Base-by-base conservation (phyloP, 2,329 filamentous ascomycete genomes). In the Fusarium palustre region DNA sequence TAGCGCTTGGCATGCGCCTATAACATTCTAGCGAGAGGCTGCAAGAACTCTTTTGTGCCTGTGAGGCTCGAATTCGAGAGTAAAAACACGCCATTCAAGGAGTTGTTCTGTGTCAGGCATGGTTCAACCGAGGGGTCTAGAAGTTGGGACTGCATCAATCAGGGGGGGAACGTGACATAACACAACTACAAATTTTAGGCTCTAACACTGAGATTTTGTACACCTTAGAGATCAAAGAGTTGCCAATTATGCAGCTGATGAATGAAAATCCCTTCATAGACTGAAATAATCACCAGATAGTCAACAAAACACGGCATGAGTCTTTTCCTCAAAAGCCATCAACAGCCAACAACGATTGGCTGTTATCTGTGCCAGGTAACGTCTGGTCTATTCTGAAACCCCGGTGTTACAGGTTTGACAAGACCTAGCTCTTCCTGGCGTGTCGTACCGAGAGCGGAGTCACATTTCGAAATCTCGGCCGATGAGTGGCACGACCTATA, bases 371-470 rank as follows among this genome's bases (percentile, higher is more conserved):
- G 24, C 31, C 52, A 48, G 41, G 22, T 41, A 41, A 36, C 55
- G 48, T 64, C 68, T 57, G 48, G 33, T 38, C 48, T 48, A 34
- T 54, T 72, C 64, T 70, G 68, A 67, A 68, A 71, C 70, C 72
- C 66, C 70, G 55, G 55, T 73, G 72, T 74, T 74, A 71, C 72
- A 74, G 72, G 72, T 74, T 63, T 57, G 59, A 66, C 62, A 64
- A 54, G 67, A 61, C 71, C 59, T 64, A 64, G 55, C 41, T 65
- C 55, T 42, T 50, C 71, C 60, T 64, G 68, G 34, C 47, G 59
- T 24, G 70, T 74, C 46, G 59, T 47, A 71, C 49, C 66, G 50
- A 53, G n/a, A 56, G 67, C 33, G 68, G 67, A 33, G 48, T 16
- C 22, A 25, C 12, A 11, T 38, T 50, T 52, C 31, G 24, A 56